A percentile compares a stretch with the other conserved stretches of the same genome.
Evolutionary conservation across 768 basidiomycete genomes (phyloP).

Genomic region (Sistotremastrum niveocremeum): DNA sequence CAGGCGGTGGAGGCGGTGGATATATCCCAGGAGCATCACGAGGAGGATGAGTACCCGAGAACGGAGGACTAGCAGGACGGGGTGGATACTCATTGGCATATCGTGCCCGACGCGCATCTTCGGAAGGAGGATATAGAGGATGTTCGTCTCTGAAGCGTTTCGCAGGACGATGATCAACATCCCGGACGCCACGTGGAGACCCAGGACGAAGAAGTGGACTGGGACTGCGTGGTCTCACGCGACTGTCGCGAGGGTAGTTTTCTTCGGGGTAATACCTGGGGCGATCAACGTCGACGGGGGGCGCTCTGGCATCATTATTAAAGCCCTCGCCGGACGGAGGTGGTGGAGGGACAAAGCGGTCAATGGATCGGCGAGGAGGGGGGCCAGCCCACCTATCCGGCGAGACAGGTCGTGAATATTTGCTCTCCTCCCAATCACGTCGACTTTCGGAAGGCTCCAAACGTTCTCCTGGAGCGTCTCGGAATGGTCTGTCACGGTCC

Average conservation of each 20-base stretch:
- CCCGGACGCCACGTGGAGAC: conserved; percentile 10
- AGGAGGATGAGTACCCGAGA: conserved; percentile 13
- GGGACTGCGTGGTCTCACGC: background rate
- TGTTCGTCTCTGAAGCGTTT: background rate
- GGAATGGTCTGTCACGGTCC: too few species aligned
- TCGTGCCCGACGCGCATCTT: conserved; percentile 10
- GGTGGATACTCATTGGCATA: conserved; percentile 10
- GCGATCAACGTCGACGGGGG: background rate
- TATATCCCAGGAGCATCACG: background rate
- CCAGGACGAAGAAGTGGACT: conserved; percentile 10
- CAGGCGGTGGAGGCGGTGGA: too few species aligned
- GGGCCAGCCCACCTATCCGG: too few species aligned
- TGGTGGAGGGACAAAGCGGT: too few species aligned
- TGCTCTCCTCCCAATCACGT: too few species aligned
- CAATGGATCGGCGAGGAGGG: too few species aligned
- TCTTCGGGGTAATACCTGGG: background rate
- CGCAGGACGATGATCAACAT: conserved; percentile 5
- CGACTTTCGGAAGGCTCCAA: too few species aligned
- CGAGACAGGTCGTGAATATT: too few species aligned
- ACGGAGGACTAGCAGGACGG: conserved; percentile 3
- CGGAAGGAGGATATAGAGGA: conserved; percentile 3
- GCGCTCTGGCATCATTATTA: too few species aligned
- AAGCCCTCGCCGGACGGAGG: too few species aligned
- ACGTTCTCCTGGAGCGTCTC: too few species aligned
- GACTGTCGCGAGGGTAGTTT: background rate